Conservation (phyloP, 108 stramenopile genomes). For the Craspedostauros australis region DNA sequence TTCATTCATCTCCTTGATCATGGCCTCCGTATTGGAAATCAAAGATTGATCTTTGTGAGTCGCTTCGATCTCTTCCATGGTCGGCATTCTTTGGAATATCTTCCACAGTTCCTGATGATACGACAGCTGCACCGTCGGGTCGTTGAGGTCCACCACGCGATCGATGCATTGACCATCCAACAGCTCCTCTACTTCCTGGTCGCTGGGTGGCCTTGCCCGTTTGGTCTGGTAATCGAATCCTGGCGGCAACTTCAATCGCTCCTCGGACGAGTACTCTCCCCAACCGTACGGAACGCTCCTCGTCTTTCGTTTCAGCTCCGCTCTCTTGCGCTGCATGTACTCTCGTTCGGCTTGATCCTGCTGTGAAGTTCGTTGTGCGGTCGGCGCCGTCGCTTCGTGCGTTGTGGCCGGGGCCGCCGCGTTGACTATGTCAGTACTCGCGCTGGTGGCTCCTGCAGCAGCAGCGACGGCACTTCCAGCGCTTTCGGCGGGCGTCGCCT, state of each 20-base stretch:
- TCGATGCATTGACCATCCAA: neutral
- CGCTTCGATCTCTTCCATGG: slow-evolving; percentile 36
- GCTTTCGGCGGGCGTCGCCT: neutral
- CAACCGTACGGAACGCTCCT: too few relatives aligned
- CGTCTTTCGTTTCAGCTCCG: slow-evolving; percentile 15
- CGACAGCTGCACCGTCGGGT: slow-evolving; percentile 27
- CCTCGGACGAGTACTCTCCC: too few relatives aligned
- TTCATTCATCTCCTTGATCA: slow-evolving; percentile 32
- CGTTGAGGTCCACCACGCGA: slow-evolving; percentile 12
- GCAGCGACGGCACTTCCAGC: neutral
- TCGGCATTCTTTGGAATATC: slow-evolving; percentile 55
- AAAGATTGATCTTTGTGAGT: slow-evolving; percentile 7
- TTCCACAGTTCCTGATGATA: slow-evolving; percentile 72
- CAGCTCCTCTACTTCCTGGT: neutral
- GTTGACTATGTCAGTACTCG: too few relatives aligned
- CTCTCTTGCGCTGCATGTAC: slow-evolving; percentile 1
- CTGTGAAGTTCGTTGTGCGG: too few relatives aligned
- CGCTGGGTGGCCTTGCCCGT: slow-evolving; percentile 1
- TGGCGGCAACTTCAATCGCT: slow-evolving; percentile 26
- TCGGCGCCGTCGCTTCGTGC: neutral
- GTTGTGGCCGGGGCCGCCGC: neutral
- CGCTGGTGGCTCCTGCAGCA: neutral
- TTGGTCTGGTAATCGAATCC: slow-evolving; percentile 39
- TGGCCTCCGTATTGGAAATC: slow-evolving; percentile 33
- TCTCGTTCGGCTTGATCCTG: neutral